phyloP scores from a whole-genome alignment of 345 rosid species.

The Syzygium aqueum region DNA sequence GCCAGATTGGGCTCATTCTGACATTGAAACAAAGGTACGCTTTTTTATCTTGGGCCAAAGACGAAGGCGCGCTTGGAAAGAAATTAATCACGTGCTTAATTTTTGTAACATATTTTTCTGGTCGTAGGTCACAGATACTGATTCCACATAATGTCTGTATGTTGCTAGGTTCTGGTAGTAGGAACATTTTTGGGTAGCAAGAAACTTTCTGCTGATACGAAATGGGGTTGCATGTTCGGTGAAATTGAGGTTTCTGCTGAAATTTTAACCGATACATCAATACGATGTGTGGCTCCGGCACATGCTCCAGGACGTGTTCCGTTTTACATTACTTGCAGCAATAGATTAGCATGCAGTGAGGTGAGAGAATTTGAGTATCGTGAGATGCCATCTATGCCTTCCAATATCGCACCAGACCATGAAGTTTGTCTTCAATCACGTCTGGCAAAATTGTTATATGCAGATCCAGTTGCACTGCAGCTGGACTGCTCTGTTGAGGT shows the following conservation, averaged over 20 bases:
- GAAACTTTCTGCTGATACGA: constrained; percentile 21
- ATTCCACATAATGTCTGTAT: background rate
- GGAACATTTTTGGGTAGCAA: constrained; percentile 47
- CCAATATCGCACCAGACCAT: constrained; percentile 8
- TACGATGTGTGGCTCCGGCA: constrained; percentile 49
- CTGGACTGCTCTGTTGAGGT: constrained; percentile 22
- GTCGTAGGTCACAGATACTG: background rate
- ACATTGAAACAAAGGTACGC: constrained; percentile 38
- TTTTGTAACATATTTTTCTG: background rate
- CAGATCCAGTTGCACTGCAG: constrained; percentile 12
- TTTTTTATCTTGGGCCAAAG: background rate
- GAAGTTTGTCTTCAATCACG: constrained; percentile 31
- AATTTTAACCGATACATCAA: constrained; percentile 31
- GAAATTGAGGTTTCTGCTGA: constrained; percentile 65
- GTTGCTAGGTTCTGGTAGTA: constrained; percentile 35
- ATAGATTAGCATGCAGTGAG: constrained; percentile 71
- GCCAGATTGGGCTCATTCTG: constrained; percentile 58
- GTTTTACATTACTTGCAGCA: constrained; percentile 50
- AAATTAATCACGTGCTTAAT: background rate
- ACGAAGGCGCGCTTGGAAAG: background rate
- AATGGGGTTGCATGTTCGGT: constrained; percentile 71
- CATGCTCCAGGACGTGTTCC: constrained; percentile 55
- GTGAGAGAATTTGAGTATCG: constrained; percentile 63
- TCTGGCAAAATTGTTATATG: constrained; percentile 29
- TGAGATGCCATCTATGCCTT: constrained; percentile 19